Evolutionary conservation across 805 yeast species (phyloP), one percentile per base, ranked within the genome.

Genomic region (Soucietia sequanensis): DNA sequence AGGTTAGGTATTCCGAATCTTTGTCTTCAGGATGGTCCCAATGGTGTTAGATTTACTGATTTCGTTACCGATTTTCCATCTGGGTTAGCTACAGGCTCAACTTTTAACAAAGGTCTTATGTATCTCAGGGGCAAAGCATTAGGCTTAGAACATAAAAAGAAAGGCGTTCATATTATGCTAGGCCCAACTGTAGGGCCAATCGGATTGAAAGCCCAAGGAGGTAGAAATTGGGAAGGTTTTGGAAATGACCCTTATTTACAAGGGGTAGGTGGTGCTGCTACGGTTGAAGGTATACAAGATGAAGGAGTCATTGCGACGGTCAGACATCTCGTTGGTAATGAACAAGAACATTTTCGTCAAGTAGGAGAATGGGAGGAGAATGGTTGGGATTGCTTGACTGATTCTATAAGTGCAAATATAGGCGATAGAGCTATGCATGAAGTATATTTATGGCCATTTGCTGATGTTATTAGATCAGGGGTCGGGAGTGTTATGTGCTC

Each of bases 351-450:
- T 43, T 76, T 70, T 48, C 66, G 84, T 10, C 79, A 75, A 46
- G 68, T 60, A 18, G 71, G 68, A 21, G 81, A 76, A 41, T 70
- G 77, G 73, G 61, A 59, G 30, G 56, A 49, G 22, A 56, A 67
- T 19, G 76, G 70, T 2, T 73, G 73, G 72, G 68, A 64, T 34
- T 37, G 46, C 9, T 56, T 75, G 21, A 50, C 61, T 13, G 55
- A 58, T 5, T 63, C 80, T 4, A 60, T 76, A 16, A 70, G 77
- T 40, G 61, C 80, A 7, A 74, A 76, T 39, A 74, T 78, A 29
- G 82, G 78, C 37, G 84, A 78, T 48, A 60, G 79, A 19, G 72
- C 79, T 1, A 68, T 80, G 72, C 84, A 76, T 48, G 85, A 80
- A 46, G 50, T 77, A 2, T 79, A 72, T 50, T 52, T 77, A 30